Evolutionary conservation across 2,329 filamentous ascomycete genomes (phyloP), one percentile per base, ranked within the genome.

Genomic region (Pseudonectria buxi): DNA sequence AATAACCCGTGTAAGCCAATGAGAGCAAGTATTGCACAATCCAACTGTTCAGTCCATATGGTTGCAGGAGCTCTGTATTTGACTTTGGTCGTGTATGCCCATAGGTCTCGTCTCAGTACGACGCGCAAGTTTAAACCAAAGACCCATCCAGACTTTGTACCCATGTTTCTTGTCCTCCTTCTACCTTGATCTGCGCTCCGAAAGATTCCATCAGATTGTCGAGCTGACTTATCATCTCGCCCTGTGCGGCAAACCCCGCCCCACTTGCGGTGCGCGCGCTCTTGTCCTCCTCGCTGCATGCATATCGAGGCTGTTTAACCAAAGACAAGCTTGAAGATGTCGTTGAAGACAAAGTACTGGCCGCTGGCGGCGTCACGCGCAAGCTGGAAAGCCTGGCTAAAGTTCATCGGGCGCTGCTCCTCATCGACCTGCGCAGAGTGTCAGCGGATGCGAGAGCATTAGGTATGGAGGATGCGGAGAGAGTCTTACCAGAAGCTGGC

Each of bases 321-420:
- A 65, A 85, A 90, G 51, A 95, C 76, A 44, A 96, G 77, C 67
- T 86, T 86, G 80, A 96, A 96, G 61, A 96, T 68, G 63, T 96
- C 90, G 72, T 96, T 95, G 70, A 81, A 82, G 59, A 96, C 84
- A 62, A 78, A 95, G 71, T 83, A 95, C 65, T 73, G 79, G 51
- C 79, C 82, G 18, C 24, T 40, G 33, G 65, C 63, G 33, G 64
- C 64, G 36, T 87, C 83, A 42, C 78, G 81, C 47, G 78, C 64
- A 44, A 96, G 81, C 64, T 94, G 84, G 76, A 96, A 96, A 37
- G 76, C 68, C 69, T 96, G 89, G 37, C 81, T 81, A 68, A 89
- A 98, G 74, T 78, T 88, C 83, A 95, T 92, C 29, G 87, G 86
- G 55, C 78, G 78, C 61, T 84, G 72, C 65, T 88, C 80, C 50